Base-by-base conservation (phyloP, 768 basidiomycete genomes). In the Rubroboletus pulcherrimus region DNA sequence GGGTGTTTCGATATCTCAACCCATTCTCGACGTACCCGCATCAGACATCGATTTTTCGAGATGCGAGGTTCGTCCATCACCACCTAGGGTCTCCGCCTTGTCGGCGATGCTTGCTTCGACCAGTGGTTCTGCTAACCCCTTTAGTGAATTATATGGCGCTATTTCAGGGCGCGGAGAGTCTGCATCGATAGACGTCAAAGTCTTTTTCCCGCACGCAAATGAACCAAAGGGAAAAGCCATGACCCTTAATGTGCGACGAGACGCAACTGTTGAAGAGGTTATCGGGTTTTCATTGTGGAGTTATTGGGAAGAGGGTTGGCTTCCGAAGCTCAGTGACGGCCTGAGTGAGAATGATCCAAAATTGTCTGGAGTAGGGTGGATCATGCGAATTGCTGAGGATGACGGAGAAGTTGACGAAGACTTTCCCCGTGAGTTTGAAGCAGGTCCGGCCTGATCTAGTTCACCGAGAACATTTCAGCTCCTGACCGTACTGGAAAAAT, bases 351-450 rank as follows among this genome's bases (percentile, higher is more conserved):
- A 83, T 29, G 87, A 91, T 58, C 78, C 81, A 34, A 84, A 80
- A 63, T 74, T 92, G 46, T 87, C 85, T 43, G 89, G 91, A 0
- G 77, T 90, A 4, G 93, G 92, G 1, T 99, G 97, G 96, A 86
- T 92, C 38, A 70, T 99, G 73, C 77, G 93, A 55, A 93, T 98
- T 52, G 91, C 93, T 1, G 97, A 99, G 64, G 91, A 94, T 43
- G 95, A 98, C 69, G 97, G 97, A 15, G 96, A 98, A 70, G 93
- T 98, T 1, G 97, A 99, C 68, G 97, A 98, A 69, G 97, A 99
- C 74, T 98, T 95, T 67, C 97, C 96, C 24, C 90, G 95, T 96
- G 69, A 63, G 91, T 78, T 15, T 34, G 6, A n/a, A 35, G 1
- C 29, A 19, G 15, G 11, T 14, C 24, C n/a, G 7, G 14, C 40